Evolutionary conservation across 495 filamentous ascomycete genomes (phyloP).

Genomic region (Neurospora tetrasperma): DNA sequence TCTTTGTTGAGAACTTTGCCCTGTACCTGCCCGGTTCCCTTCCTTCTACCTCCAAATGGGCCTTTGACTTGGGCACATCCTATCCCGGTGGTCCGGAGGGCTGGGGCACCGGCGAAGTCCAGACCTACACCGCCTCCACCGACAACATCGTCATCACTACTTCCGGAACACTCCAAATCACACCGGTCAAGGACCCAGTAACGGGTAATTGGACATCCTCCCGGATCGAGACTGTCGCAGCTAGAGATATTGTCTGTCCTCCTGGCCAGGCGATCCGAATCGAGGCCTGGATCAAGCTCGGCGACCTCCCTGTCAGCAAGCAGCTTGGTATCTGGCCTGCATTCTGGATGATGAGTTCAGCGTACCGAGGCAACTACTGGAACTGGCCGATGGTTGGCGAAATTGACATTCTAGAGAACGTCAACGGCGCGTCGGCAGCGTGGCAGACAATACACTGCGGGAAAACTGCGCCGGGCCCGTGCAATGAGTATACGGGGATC

Average conservation of each 20-base stretch:
- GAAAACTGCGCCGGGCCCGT: conserved; percentile 23
- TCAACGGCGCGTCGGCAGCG: conserved; percentile 29
- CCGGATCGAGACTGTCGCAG: conserved; percentile 28
- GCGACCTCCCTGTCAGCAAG: conserved; percentile 14
- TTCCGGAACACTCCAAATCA: conserved; percentile 12
- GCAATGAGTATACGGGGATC: conserved; percentile 34
- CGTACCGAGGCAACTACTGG: conserved; percentile 22
- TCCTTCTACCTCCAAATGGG: conserved; percentile 14
- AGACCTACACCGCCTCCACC: conserved; percentile 19
- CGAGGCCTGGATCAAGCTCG: conserved; percentile 30
- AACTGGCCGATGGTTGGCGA: conserved; percentile 36
- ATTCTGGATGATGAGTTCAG: conserved; percentile 36
- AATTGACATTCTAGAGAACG: conserved; percentile 36
- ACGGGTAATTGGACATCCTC: conserved; percentile 32
- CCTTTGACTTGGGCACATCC: conserved; percentile 15
- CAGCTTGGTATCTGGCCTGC: conserved; percentile 42
- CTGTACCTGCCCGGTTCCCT: conserved; percentile 1
- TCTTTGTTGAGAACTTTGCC: conserved; percentile 15
- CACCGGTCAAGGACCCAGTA: conserved; percentile 3
- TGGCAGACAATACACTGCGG: conserved; percentile 40
- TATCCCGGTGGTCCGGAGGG: conserved; percentile 19
- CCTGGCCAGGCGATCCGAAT: conserved; percentile 26
- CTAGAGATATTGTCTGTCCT: conserved; percentile 24
- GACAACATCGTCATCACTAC: conserved; percentile 18
- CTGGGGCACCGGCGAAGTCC: conserved; percentile 25